These are phyloP conservation scores for Exophiala mesophila DNA, from an alignment of 2,329 filamentous ascomycete species.

Conservation along the genomic window DNA sequence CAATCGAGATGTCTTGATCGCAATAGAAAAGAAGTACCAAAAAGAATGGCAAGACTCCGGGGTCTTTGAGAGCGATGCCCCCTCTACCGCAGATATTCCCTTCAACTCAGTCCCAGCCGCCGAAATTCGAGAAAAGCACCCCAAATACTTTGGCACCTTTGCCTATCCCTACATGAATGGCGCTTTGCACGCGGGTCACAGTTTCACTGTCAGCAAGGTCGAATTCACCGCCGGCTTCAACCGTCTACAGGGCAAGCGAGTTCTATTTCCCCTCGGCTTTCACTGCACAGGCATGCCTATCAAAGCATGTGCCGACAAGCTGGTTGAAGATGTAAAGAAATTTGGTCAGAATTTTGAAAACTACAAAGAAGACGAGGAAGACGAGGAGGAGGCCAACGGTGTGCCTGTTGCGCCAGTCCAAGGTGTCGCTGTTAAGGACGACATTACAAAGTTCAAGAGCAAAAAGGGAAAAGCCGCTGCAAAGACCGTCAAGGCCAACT, in stretches of 20 bases:
- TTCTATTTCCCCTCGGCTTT: constrained; percentile 87
- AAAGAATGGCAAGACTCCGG: constrained; percentile 70
- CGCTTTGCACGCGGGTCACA: constrained; percentile 83
- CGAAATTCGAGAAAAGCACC: constrained; percentile 72
- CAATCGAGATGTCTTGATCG: constrained; percentile 76
- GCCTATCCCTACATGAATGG: constrained; percentile 82
- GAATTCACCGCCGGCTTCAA: constrained; percentile 86
- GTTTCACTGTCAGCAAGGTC: constrained; percentile 85
- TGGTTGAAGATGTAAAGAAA: constrained; percentile 79
- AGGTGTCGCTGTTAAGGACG: constrained; percentile 60
- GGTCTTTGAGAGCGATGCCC: constrained; percentile 83
- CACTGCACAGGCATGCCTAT: constrained; percentile 98
- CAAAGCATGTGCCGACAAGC: constrained; percentile 94
- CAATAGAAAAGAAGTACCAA: constrained; percentile 89
- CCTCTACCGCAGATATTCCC: constrained; percentile 70
- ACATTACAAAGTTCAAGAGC: constrained; percentile 83
- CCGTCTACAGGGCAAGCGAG: constrained; percentile 82
- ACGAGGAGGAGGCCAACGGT: constrained; percentile 42
- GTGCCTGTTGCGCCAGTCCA: constrained; percentile 57
- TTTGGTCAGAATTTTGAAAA: constrained; percentile 83
- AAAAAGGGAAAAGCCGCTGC: constrained; percentile 90
- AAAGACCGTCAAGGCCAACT: constrained; percentile 90
- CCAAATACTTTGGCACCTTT: constrained; percentile 86
- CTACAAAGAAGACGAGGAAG: constrained; percentile 61
- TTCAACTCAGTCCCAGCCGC: constrained; percentile 66